phyloP scores from a whole-genome alignment of 805 yeast species.

The Cyberlindnera saturnus region DNA sequence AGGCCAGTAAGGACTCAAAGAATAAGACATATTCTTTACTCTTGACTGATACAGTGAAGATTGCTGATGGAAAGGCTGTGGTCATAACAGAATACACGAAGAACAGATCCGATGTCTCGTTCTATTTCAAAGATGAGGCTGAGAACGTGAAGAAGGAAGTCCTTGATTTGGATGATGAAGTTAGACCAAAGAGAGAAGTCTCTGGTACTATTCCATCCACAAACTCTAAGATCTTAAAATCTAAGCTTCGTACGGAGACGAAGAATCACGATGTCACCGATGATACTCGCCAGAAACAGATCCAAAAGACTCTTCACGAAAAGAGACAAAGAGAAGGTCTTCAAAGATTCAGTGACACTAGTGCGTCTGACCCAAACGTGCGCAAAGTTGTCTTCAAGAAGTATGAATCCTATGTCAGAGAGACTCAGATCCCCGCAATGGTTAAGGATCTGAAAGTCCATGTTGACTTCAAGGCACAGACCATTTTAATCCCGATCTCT shows the following conservation, averaged over 20 bases:
- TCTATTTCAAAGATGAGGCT: constrained; percentile 71
- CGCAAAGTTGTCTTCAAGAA: constrained; percentile 74
- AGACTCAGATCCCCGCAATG: constrained; percentile 79
- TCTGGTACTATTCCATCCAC: constrained; percentile 22
- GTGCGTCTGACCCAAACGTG: constrained; percentile 56
- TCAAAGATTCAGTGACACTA: constrained; percentile 73
- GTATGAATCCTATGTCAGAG: constrained; percentile 91
- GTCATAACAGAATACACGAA: constrained; percentile 72
- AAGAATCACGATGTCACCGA: constrained; percentile 69
- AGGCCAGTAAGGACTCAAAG: constrained; percentile 39
- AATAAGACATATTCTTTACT: constrained; percentile 62
- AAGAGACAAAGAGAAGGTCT: constrained; percentile 84
- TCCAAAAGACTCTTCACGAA: constrained; percentile 78
- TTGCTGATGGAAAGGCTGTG: constrained; percentile 52
- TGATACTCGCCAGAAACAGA: constrained; percentile 74
- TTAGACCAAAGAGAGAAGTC: constrained; percentile 24
- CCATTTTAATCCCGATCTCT: constrained; percentile 82
- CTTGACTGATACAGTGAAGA: constrained; percentile 74
- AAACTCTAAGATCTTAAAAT: constrained; percentile 63
- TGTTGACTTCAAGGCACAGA: constrained; percentile 82
- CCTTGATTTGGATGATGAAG: constrained; percentile 35
- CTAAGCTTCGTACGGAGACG: constrained; percentile 74
- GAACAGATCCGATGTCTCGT: constrained; percentile 68
- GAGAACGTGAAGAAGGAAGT: constrained; percentile 34
- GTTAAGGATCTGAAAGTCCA: constrained; percentile 82